Evolutionary conservation across 2,329 filamentous ascomycete genomes (phyloP), one percentile per base, ranked within the genome.

Genomic region (Ophiosphaerella narmari): DNA sequence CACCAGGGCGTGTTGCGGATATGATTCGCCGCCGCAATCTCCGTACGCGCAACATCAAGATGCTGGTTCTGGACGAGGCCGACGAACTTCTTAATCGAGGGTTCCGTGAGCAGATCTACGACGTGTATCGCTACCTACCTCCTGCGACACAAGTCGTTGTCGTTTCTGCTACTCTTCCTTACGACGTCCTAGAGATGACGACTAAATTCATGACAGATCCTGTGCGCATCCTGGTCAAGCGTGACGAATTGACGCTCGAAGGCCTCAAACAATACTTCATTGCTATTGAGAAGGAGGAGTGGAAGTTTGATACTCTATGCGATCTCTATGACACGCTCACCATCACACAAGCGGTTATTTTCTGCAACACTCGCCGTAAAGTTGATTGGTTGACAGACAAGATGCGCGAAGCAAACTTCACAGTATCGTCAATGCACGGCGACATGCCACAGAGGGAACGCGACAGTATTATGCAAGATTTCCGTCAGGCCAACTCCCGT

Each of bases 131-230:
- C 70, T 96, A 97, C 70, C 87, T 99, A 0, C 94, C 94, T 13
- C 94, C 92, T 23, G 91, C 93, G 5, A 99, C 94, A 1, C 94
- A 99, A 76, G 94, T 97, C n/a, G 94, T 97, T 2, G 91, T 99
- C 24, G 91, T 99, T 63, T 96, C 91, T 46, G 94, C 94, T 58
- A 99, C 94, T 4, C 86, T 99, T 31, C 94, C 94, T 39, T 95
- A 97, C 80, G 94, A 99, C 71, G 94, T 99, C 16, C 85, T 99
- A 45, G 93, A 97, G 75, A 96, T 99, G 89, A 99, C 94, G 29
- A 97, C 93, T 62, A 97, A 97, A 77, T 99, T 99, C 83, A 99
- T 99, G 94, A 96, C 91, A 23, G 93, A 97, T 67, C 93, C 93
- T 0, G 93, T 97, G 39, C 89, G 93, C 60, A 96, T 97, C 69